Evolutionary conservation across 1,284 basidiomycete genomes (phyloP), one percentile per base, ranked within the genome.

Genomic region (Fomitopsis schrenkii): DNA sequence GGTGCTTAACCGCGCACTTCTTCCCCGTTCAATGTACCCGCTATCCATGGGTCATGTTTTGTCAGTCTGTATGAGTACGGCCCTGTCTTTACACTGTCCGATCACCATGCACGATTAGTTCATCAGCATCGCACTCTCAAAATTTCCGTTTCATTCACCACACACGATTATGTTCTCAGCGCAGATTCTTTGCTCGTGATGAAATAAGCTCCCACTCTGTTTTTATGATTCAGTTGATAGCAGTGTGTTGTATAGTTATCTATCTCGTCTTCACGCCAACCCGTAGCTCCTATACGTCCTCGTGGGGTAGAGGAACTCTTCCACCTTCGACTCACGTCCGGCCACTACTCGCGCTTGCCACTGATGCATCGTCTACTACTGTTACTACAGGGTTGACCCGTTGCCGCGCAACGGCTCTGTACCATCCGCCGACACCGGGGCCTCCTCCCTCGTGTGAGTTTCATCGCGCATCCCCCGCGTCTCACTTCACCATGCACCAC

Each of bases 1-100:
- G 84, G 83, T 55, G 73, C 80, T 70, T 77, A 82, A 59, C 45
- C 42, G 57, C 61, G 57, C 59, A 60, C 61, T 57, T 60, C 46
- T 59, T 7, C n/a, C 35, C 1, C 15, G n/a, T 45, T 59, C 62
- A 61, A 59, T 70, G 68, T 70, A 70, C 65, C 67, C 30, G 14
- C 65, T 67, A 62, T 42, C 45, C 64, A 45, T 62, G 57, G 66
- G 55, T 50, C 62, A 57, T 66, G 68, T 67, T 57, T 66, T 64
- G 60, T 67, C 66, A 67, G 46, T 59, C 38, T 69, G 67, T 69
- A 67, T 65, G 62, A 63, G 64, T 59, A 67, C 42, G 64, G 63
- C 58, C 60, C 50, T 26, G 56, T 54, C 52, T 38, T 54, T 54
- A 54, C 36, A 33, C 38, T 38, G 52, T 54, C 52, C 52, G 52